These are phyloP conservation scores for Pseudisothecium myosuroides DNA, from an alignment of 225 moss, liverwort and hornwort species.

Conservation along the genomic window DNA sequence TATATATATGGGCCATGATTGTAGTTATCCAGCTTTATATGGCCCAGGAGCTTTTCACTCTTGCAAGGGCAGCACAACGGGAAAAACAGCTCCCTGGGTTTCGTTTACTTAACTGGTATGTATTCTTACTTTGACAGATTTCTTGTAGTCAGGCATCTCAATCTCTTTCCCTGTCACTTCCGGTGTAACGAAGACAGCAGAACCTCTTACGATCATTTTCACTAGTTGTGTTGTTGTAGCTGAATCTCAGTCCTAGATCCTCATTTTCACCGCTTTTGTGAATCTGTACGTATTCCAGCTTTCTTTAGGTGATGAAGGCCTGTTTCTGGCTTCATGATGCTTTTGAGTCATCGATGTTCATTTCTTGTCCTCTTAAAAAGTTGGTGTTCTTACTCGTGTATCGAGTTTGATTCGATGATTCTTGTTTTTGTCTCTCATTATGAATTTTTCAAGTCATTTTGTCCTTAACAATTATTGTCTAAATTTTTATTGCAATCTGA, in stretches of 20 bases:
- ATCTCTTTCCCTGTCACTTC: not conserved
- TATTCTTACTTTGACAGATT: constrained; percentile 6
- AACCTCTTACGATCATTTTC: not conserved
- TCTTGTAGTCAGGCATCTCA: not conserved
- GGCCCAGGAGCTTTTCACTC: constrained; percentile 93
- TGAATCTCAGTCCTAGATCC: not conserved
- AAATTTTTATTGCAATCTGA: not conserved
- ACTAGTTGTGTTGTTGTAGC: not conserved
- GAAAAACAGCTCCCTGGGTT: constrained; percentile 77
- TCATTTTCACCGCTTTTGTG: not conserved
- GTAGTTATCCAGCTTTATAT: constrained; percentile 96
- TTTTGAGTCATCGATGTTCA: not conserved
- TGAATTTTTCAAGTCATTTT: not conserved
- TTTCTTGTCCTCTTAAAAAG: not conserved
- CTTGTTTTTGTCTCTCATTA: not conserved
- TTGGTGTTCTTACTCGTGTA: not conserved
- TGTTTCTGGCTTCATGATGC: not conserved
- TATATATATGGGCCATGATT: constrained; percentile 99
- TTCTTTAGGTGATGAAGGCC: not conserved
- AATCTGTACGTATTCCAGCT: not conserved
- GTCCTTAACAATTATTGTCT: not conserved
- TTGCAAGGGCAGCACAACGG: constrained; percentile 64
- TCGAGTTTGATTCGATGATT: not conserved
- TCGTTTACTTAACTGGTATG: constrained; percentile 87
- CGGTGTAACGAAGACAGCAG: not conserved